Base-by-base conservation (phyloP, 2,329 filamentous ascomycete species). In the Diplodia mutila region DNA sequence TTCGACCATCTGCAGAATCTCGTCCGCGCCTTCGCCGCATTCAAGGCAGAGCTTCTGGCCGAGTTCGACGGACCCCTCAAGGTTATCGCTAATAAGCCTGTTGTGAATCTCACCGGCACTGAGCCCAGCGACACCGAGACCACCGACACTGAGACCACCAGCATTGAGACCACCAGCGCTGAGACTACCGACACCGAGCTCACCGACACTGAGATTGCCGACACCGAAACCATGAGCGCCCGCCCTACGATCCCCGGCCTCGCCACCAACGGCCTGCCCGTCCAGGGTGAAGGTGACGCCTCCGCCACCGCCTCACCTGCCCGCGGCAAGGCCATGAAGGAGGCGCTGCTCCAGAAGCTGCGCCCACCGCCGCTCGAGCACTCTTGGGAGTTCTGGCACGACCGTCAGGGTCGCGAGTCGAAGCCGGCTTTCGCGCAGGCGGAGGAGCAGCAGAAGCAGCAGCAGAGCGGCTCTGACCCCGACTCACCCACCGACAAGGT, bases 271-370 rank as follows among this genome's bases (percentile, higher is more conserved):
- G 71, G 76, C 75, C 85, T 91, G 68, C 88, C 90, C 37, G 82
- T 83, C 68, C 84, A 90, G 68, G 85, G 86, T 67, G 85, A 89
- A 76, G 83, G 84, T 77, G 83, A 85, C 72, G 84, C 86, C 70
- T 80, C 85, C 57, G 87, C 86, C 75, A 89, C 87, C 51, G 83
- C 85, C 71, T 91, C 91, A 11, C 90, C 91, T 29, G 90, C 91
- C 66, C 89, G 91, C 74, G 90, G 91, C 78, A 89, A 90, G 79
- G 91, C 91, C 67, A 93, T 93, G 88, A 89, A 80, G 67, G 76
- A 78, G 66, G 76, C 75, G 66, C 79, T 83, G 67, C 79, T 81
- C 70, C 79, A 80, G 66, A 80, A 80, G 61, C 79, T 82, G 51
- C 80, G 82, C 57, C 79, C 83, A 6, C 83, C 82, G 59, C 81